Evolutionary conservation across 148 eudicot species (phyloP), one percentile per base, ranked within the genome.

Genomic region (Fagopyrum esculentum): DNA sequence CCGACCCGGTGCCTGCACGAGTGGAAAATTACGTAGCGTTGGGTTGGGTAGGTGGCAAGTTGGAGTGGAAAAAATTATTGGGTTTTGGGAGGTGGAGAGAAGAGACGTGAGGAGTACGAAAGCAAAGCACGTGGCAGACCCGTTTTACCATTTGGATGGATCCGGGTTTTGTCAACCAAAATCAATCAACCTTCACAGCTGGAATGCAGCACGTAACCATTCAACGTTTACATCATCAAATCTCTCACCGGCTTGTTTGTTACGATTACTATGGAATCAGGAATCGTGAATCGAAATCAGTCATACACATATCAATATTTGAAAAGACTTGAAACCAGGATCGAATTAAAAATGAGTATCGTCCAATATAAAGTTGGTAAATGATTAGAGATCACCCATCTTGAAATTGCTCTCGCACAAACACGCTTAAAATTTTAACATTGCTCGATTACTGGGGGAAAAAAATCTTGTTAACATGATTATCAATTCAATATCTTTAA

Each of bases 91-190:
- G 29, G 29, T 56, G 61, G 61, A 17, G 26, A 6, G 35, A 8
- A 12, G 66, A 60, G 66, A 60, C 66, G 66, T 60, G 19, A 60
- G 13, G 40, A 60, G 66, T 22, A 60, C 66, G 66, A 26, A 60
- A 60, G 43, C 66, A 9, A 9, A 60, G 40, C 40, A 60, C 66
- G 66, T 63, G 69, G 45, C 69, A 63, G 1, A 63, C 45, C 69
- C 69, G 45, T 4, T 29, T 63, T 29, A 63, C 45, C 13, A 63
- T 63, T 35, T 9, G 63, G 30, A 19, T 22, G 29, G 2, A 57
- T 11, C 10, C 70, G 71, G 71, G 71, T 43, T 66, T 3, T 66
- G 47, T 5, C 43, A 43, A 54, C 5, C n/a, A 54, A 54, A 40
- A 61, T 43, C 19, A 4, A 66, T 22, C 64, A 59, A 4, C 12